Conservation (phyloP, 352 stramenopile species). For the Pythium coloratum region DNA sequence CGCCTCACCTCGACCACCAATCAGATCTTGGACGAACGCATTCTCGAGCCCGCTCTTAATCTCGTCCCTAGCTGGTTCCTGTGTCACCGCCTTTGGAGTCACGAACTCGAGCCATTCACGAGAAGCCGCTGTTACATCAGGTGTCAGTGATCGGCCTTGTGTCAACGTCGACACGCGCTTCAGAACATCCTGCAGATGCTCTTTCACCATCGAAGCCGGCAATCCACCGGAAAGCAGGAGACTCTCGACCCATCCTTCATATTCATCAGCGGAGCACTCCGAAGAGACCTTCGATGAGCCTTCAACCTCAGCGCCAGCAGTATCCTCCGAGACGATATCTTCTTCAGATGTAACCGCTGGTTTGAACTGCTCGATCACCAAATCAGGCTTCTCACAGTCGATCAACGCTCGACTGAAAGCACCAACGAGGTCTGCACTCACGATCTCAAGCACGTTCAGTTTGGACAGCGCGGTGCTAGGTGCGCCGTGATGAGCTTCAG, state of each 20-base stretch:
- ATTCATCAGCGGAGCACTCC: conserved; percentile 76
- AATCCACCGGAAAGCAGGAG: conserved; percentile 74
- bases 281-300: conserved; percentile 42
- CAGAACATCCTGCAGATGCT: conserved; percentile 66
- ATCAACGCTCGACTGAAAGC: conserved; percentile 71
- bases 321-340: conserved; percentile 37
- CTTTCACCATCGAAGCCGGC: conserved; percentile 51
- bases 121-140: conserved; percentile 41
- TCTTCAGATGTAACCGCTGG: conserved; percentile 30
- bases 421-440: conserved; percentile 73
- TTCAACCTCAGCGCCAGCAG: conserved; percentile 27
- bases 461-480: conserved; percentile 14
- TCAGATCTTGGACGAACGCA: conserved; percentile 69
- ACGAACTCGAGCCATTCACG: conserved; percentile 63
- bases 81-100: conserved; percentile 45
- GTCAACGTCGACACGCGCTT: conserved; percentile 46
- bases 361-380: conserved; percentile 50
- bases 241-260: conserved; percentile 80
- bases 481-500: not conserved
- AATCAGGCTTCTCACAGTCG: conserved; percentile 53
- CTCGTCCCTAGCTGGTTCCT: conserved; percentile 6
- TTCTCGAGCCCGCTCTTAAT: conserved; percentile 25
- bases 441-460: conserved; percentile 76
- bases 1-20: conserved; percentile 58
- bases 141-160: conserved; percentile 3